Evolutionary conservation across 169 alveolate genomes (phyloP), one percentile per base, ranked within the genome.

Genomic region (Cryptosporidium sp.): DNA sequence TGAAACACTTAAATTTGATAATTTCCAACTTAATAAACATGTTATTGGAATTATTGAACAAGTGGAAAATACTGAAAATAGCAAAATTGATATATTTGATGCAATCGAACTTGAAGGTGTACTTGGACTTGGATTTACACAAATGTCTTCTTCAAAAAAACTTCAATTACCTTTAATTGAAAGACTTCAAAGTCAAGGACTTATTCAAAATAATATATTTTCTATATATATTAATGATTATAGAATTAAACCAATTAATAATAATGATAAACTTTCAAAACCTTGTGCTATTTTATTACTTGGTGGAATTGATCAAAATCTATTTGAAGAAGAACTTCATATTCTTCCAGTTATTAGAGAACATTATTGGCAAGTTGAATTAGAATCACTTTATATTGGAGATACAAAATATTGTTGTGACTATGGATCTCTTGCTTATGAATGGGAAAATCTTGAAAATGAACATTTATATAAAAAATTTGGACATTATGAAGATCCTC

Each of bases 81-180:
- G 89, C n/a, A 80, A 72, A 51, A 58, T 91, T 23, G 84, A 85
- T 37, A 67, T 73, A n/a, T 69, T 92, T 75, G 94, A 95, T 93
- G 86, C 94, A 6, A 95, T 95, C 23, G 85, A 94, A 18, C 95
- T 95, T 91, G 97, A 95, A 75, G 97, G 97, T 0, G 95, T 95
- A 21, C 96, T 95, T 1, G 97, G 97, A 0, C 75, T 95, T 12
- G 97, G 96, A 1, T 95, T 95, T 51, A 95, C 97, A 31, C 96
- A 93, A 42, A 95, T 95, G 97, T 87, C 96, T 14, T 60, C 89
- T 3, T 62, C 89, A 35, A 93, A 95, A 67, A 94, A 94, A 14
- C 95, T 95, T 7, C 95, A 91, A 16, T 60, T 86, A 0, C 95
- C 97, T 7, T 80, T 95, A 9, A 94, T 95, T 60, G 97, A 95